These are phyloP conservation scores for Tolypocladium tropicale DNA, from an alignment of 2,329 filamentous ascomycete species.

Conservation along the genomic window DNA sequence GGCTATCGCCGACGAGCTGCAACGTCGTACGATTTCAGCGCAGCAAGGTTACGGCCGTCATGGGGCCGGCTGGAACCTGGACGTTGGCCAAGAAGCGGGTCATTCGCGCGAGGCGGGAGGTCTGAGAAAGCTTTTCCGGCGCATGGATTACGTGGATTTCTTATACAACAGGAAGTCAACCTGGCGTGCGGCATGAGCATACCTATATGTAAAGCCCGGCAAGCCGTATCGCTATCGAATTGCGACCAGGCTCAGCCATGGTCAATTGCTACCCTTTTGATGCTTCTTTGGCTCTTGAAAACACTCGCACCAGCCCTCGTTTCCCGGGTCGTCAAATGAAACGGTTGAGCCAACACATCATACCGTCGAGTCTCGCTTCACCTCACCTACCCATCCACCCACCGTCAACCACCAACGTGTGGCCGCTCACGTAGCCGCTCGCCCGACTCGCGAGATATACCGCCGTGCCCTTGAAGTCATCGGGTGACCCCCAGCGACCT, in stretches of 20 bases:
- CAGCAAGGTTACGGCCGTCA: conserved; percentile 13
- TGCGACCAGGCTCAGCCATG: not conserved
- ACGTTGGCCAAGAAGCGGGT: conserved; percentile 13
- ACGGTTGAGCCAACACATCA: no score
- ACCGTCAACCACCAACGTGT: conserved; percentile 75
- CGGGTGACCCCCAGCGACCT: conserved; percentile 70
- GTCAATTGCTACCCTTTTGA: not conserved
- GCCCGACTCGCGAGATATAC: conserved; percentile 69
- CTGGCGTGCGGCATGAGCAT: not conserved
- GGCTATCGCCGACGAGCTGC: conserved; percentile 1
- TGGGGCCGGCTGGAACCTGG: conserved; percentile 7
- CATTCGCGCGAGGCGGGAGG: conserved; percentile 10
- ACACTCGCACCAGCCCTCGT: no score
- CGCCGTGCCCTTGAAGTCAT: conserved; percentile 78
- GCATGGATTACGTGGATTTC: no score
- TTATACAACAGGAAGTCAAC: no score
- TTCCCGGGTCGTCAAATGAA: no score
- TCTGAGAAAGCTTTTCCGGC: not conserved
- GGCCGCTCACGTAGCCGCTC: conserved; percentile 74
- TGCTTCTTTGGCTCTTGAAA: not conserved
- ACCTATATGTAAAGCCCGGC: not conserved
- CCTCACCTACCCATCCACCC: conserved; percentile 81
- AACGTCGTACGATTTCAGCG: conserved; percentile 11
- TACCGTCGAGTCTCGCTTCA: not conserved
- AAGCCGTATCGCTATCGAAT: not conserved